Base-by-base conservation (phyloP, 192 early-diverging fungal species). In the Umbelopsis isabellina region DNA sequence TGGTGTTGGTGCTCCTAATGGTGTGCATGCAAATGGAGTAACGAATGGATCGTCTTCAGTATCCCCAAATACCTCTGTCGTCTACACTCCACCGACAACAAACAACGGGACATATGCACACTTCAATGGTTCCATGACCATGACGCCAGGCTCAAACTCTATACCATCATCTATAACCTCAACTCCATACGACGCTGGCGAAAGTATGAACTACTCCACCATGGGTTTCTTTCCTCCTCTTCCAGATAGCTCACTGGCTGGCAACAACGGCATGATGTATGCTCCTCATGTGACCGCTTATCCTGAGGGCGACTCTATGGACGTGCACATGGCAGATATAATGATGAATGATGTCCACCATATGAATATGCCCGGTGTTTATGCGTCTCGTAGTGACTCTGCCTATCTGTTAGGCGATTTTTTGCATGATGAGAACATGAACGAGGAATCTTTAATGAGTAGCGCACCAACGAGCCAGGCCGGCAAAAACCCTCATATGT, bases 251-350 rank as follows among this genome's bases (percentile, higher is more conserved):
- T 27, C 25, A 3, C 18, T 61, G 55, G 27, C 55, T 35, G 13
- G 15, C 18, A 16, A 12, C 13, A 35, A 35, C 11, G 18, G 13
- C 15, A 61, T 61, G 25, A 37, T 61, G 11, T 12, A 30, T 16
- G 27, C 15, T 18, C 18, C 53, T 9, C 53, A 61, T 27, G 25
- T 61, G 55, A 35, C 55, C 3, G 4, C 55, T 15, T 61, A 61
- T 30, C 55, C 55, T 33, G 27, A 61, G 4, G 33, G n/a, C 13
- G 55, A 49, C 18, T 20, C 48, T 16, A 49, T 49, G 48, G 48
- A 61, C 27, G 55, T 25, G 16, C 55, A 61, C 11, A 61, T 61
- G 55, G 25, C 25, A 15, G 55, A 61, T 61, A 61, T 61, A 11
- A 22, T 61, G 23, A 61, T 61, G 55, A 35, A 27, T 12, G 55